A percentile compares a stretch with the other conserved stretches of the same genome.
Evolutionary conservation across 768 basidiomycete species (phyloP).

Genomic region (Austroboletus eburneus): DNA sequence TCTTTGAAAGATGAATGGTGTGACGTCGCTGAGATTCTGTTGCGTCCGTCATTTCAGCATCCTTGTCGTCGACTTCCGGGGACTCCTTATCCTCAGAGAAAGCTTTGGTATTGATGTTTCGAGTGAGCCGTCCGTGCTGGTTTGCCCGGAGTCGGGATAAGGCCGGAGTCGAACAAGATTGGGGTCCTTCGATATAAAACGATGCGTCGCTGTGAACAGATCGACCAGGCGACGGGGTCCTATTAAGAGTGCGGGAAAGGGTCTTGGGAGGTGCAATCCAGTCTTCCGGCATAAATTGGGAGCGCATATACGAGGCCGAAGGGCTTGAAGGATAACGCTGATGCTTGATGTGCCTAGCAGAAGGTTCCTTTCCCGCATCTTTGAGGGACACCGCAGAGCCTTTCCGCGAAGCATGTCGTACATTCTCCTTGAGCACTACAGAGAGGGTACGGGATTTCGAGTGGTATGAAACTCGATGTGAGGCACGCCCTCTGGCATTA

Average conservation of each 20-base stretch:
- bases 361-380: constrained; percentile 8
- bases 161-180: constrained; percentile 26
- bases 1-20: constrained; percentile 20
- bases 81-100: not conserved
- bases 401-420: constrained; percentile 14
- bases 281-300: constrained; percentile 10
- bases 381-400: constrained; percentile 15
- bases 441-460: constrained; percentile 41
- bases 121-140: not conserved
- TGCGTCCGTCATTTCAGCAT: constrained; percentile 23
- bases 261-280: constrained; percentile 13
- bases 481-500: constrained; percentile 10
- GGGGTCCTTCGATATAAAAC: constrained; percentile 22
- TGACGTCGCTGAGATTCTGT: constrained; percentile 2
- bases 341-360: constrained; percentile 13
- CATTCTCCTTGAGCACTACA: constrained; percentile 15
- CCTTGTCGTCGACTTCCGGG: not conserved
- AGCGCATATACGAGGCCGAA: constrained; percentile 26
- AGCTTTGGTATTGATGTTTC: not conserved
- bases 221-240: constrained; percentile 1
- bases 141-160: constrained; percentile 3
- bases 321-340: constrained; percentile 21
- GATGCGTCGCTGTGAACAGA: constrained; percentile 5
- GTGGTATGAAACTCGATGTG: constrained; percentile 20
- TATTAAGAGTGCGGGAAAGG: not conserved